Conservation (phyloP, 1,284 basidiomycete genomes). For the Tranzscheliella williamsii region DNA sequence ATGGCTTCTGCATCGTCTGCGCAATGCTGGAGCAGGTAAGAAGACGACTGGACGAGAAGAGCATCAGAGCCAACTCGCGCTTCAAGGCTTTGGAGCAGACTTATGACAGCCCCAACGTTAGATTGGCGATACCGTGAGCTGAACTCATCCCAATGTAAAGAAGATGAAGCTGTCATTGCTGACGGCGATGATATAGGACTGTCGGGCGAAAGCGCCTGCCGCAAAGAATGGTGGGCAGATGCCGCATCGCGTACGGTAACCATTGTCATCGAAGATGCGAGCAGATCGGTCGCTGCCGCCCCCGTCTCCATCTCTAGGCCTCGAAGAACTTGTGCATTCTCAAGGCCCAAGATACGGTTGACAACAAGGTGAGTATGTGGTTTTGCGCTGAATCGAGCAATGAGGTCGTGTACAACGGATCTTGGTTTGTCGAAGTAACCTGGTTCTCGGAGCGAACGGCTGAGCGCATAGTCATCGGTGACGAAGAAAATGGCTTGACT, state of each 20-base stretch:
- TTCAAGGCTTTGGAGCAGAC: conserved; percentile 3
- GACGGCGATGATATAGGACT: not conserved
- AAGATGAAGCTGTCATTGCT: not conserved
- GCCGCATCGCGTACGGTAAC: conserved; percentile 17
- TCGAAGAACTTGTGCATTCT: conserved; percentile 2
- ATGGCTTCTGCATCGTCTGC: conserved; percentile 27
- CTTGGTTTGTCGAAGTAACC: not conserved
- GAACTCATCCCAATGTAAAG: conserved; percentile 21
- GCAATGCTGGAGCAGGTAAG: conserved; percentile 27
- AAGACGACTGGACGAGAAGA: conserved; percentile 14
- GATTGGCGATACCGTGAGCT: conserved; percentile 25
- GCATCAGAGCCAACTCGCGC: conserved; percentile 2
- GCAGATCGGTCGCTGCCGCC: conserved; percentile 10
- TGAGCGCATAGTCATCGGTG: conserved; percentile 32
- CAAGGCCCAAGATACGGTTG: conserved; percentile 17
- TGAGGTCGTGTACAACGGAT: conserved; percentile 13
- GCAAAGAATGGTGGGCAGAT: conserved; percentile 18
- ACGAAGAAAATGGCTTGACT: conserved; percentile 38
- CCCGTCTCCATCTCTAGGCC: conserved; percentile 20
- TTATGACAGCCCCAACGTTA: conserved; percentile 18
- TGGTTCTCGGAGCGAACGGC: not conserved
- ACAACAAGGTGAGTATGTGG: conserved; percentile 34
- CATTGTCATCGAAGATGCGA: conserved; percentile 7
- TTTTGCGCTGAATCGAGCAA: conserved; percentile 35
- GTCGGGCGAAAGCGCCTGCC: conserved; percentile 11